Base-by-base conservation (phyloP, 108 stramenopile species). In the Aurantiochytrium sp. region DNA sequence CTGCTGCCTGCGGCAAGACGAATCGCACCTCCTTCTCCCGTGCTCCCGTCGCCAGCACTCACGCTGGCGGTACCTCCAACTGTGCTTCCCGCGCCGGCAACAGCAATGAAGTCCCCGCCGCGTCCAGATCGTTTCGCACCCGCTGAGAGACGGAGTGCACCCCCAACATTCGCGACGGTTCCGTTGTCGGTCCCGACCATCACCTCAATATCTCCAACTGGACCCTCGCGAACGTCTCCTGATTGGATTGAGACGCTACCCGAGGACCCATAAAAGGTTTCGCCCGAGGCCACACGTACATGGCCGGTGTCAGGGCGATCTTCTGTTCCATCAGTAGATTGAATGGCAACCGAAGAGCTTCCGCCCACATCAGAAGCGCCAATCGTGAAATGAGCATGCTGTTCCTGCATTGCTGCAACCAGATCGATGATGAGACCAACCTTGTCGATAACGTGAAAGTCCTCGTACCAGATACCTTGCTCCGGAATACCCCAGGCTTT, bases 401-500 rank as follows among this genome's bases (percentile, higher is more conserved):
- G 59, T 16, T 90, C 90, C 87, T 92, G 92, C 1, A 92, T 64
- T 14, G 91, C 92, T 4, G 88, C 90, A 29, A 92, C 88, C 19
- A 93, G 45, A 21, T 93, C 93, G 21, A 93, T 53, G 18, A 91
- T 90, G 1, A 93, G 59, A 8, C 58, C 25, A 4, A 89, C 59
- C 87, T 93, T 93, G 72, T 93, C 93, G 60, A 93, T 91, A 5
- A 96, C 69, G 23, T 89, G 58, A 58, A 92, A 95, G 21, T 93
- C 90, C 19, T 93, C 60, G 42, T 69, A 69, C 64, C 64, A 69
- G 4, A 69, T 42, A 10, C 64, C 64, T 69, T 69, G 64, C 42
- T 69, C 64, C 6, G 64, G 64, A 69, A 69, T 42, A 12, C 64
- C 64, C 64, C 64, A 69, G 35, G 64, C 4, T 2, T 95, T 88